phyloP scores from a whole-genome alignment of 139 green algal genomes.

The Limnomonas spitsbergensis region DNA sequence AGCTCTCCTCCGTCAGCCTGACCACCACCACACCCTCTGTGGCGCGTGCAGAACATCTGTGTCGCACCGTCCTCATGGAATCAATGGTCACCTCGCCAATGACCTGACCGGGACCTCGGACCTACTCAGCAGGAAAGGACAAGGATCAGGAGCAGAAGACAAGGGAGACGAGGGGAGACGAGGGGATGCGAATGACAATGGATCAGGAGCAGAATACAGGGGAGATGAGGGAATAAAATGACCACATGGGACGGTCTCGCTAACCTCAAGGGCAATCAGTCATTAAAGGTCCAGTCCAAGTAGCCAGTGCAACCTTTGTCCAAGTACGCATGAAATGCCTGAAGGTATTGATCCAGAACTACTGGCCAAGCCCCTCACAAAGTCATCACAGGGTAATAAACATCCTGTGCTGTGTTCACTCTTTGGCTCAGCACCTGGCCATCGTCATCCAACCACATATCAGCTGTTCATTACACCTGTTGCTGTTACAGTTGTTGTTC shows the following conservation, averaged over 20 bases:
- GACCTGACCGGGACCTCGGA: constrained; percentile 40
- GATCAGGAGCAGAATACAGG: neutral
- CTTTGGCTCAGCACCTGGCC: too few relatives aligned
- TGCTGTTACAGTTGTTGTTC: too few relatives aligned
- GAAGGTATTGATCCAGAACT: too few relatives aligned
- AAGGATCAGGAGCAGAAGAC: neutral
- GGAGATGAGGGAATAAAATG: neutral
- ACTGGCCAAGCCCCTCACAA: too few relatives aligned
- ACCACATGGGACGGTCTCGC: neutral
- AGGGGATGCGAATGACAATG: too few relatives aligned
- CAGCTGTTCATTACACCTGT: too few relatives aligned
- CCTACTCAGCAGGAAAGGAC: neutral
- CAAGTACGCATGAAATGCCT: too few relatives aligned
- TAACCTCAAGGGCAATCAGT: neutral
- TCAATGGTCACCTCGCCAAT: constrained; percentile 37
- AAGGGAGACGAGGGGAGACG: neutral
- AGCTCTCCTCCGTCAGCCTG: constrained; percentile 42
- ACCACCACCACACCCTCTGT: constrained; percentile 26
- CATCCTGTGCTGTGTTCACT: too few relatives aligned
- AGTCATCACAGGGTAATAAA: too few relatives aligned
- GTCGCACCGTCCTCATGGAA: neutral
- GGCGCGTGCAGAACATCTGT: constrained; percentile 21
- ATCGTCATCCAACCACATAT: too few relatives aligned
- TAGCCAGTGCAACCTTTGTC: neutral
- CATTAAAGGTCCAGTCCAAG: neutral